A percentile compares a stretch with the other conserved stretches of the same genome.
Conservation (phyloP, 1,284 basidiomycete species). For the Cryptococcus amylolentus region DNA sequence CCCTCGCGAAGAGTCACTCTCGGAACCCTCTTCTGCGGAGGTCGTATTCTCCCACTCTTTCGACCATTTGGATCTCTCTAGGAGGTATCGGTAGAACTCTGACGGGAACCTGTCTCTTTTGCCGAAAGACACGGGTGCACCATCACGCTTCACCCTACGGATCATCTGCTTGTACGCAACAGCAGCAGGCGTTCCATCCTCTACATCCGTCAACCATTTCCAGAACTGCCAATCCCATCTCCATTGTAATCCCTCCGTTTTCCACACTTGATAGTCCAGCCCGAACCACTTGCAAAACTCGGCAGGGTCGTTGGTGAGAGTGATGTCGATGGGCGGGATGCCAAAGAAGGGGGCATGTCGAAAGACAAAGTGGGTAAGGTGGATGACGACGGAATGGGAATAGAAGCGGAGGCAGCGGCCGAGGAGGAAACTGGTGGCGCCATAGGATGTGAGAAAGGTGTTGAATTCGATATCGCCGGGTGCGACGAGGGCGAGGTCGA, state of each 20-base stretch:
- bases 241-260: slow-evolving; percentile 10
- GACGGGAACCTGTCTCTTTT: slow-evolving; percentile 6
- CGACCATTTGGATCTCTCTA: slow-evolving; percentile 9
- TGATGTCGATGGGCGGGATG: slow-evolving; percentile 20
- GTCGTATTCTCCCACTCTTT: background rate
- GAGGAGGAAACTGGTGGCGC: slow-evolving; percentile 12
- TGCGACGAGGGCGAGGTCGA: slow-evolving; percentile 31
- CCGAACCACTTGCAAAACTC: slow-evolving; percentile 34
- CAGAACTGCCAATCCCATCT: slow-evolving; percentile 19
- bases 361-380: slow-evolving; percentile 20
- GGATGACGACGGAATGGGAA: slow-evolving; percentile 12
- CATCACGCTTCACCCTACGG: background rate
- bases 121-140: background rate
- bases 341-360: slow-evolving; percentile 25
- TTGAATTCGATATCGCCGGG: slow-evolving; percentile 13
- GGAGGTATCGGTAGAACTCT: slow-evolving; percentile 13
- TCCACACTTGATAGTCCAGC: slow-evolving; percentile 19
- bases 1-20: background rate
- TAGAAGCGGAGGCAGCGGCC: slow-evolving; percentile 14
- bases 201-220: slow-evolving; percentile 21
- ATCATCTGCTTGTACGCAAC: slow-evolving; percentile 2
- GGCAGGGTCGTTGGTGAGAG: slow-evolving; percentile 19
- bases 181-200: slow-evolving; percentile 6
- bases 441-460: slow-evolving; percentile 17
- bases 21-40: no score